A percentile compares a stretch with the other conserved stretches of the same genome.
phyloP scores from a whole-genome alignment of 805 yeast genomes.

The Cyberlindnera galapagoensis region DNA sequence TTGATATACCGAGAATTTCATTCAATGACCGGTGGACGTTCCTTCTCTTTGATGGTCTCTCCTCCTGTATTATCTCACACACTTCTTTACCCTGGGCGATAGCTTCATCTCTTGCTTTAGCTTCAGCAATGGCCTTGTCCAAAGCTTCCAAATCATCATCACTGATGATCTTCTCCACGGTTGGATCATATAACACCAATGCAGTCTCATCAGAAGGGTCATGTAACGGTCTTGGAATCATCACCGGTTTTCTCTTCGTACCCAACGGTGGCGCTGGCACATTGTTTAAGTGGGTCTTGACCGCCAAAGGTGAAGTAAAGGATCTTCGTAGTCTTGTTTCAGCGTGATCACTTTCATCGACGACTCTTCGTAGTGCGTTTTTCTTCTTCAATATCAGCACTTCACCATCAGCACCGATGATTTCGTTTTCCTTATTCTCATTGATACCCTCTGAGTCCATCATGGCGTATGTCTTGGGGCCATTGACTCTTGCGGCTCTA shows the following conservation, averaged over 20 bases:
- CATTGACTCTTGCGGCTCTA: slow-evolving; percentile 28
- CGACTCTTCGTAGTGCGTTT: slow-evolving; percentile 55
- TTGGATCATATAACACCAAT: slow-evolving; percentile 90
- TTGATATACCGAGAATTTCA: slow-evolving; percentile 71
- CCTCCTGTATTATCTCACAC: slow-evolving; percentile 20
- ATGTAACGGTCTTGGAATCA: slow-evolving; percentile 89
- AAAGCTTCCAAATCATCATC: slow-evolving; percentile 23
- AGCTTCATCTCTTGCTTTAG: slow-evolving; percentile 25
- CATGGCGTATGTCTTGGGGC: slow-evolving; percentile 36
- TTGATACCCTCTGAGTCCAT: slow-evolving; percentile 20
- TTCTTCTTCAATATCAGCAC: slow-evolving; percentile 29
- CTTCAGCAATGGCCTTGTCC: slow-evolving; percentile 27
- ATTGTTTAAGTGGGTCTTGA: slow-evolving; percentile 20
- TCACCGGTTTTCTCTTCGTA: slow-evolving; percentile 56
- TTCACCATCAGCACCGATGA: slow-evolving; percentile 29
- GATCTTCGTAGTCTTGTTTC: slow-evolving; percentile 38
- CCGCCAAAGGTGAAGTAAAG: slow-evolving; percentile 59
- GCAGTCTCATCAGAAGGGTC: slow-evolving; percentile 94
- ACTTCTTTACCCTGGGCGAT: slow-evolving; percentile 12
- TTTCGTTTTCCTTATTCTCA: slow-evolving; percentile 30
- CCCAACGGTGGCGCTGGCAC: slow-evolving; percentile 80
- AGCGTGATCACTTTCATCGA: slow-evolving; percentile 31
- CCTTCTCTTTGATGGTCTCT: slow-evolving; percentile 25
- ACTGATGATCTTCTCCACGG: slow-evolving; percentile 51
- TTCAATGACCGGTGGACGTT: slow-evolving; percentile 61